These are phyloP conservation scores for Fusarium udum DNA, from an alignment of 2,329 filamentous ascomycete genomes.

Conservation along the genomic window DNA sequence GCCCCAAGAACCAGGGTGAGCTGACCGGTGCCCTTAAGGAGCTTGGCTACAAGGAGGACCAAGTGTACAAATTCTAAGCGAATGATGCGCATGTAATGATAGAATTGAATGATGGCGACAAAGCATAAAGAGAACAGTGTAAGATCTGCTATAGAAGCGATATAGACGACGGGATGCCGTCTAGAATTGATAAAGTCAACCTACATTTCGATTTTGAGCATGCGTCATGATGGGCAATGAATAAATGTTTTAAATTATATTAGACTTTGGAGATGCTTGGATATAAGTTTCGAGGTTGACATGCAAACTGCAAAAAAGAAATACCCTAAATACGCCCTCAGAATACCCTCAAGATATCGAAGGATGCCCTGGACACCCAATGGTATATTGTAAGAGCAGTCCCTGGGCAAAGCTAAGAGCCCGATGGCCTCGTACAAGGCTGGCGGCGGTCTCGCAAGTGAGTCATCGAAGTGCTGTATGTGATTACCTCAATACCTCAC, in stretches of 20 bases:
- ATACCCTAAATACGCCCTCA: background rate
- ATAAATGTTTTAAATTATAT: background rate
- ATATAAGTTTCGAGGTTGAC: background rate
- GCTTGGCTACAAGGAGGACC: slow-evolving; percentile 74
- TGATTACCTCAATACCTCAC: background rate
- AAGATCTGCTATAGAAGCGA: slow-evolving; percentile 42
- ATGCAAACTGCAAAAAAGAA: background rate
- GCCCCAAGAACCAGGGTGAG: slow-evolving; percentile 94
- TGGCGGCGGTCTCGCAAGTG: background rate
- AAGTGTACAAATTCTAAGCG: slow-evolving; percentile 91
- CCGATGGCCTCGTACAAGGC: background rate
- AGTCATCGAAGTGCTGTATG: background rate
- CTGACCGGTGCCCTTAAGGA: slow-evolving; percentile 83
- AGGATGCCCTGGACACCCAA: background rate
- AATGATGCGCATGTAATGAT: slow-evolving; percentile 10
- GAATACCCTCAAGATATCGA: background rate
- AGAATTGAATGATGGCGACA: slow-evolving; percentile 7
- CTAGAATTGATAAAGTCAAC: slow-evolving; percentile 36
- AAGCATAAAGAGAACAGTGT: slow-evolving; percentile 27
- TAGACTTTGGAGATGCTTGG: background rate
- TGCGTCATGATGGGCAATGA: background rate
- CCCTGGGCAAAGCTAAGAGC: background rate
- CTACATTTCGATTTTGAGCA: background rate
- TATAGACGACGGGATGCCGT: slow-evolving; percentile 33
- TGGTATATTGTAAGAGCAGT: background rate